These are phyloP conservation scores for Candida palmyrensis DNA, from an alignment of 805 yeast genomes.

Conservation along the genomic window DNA sequence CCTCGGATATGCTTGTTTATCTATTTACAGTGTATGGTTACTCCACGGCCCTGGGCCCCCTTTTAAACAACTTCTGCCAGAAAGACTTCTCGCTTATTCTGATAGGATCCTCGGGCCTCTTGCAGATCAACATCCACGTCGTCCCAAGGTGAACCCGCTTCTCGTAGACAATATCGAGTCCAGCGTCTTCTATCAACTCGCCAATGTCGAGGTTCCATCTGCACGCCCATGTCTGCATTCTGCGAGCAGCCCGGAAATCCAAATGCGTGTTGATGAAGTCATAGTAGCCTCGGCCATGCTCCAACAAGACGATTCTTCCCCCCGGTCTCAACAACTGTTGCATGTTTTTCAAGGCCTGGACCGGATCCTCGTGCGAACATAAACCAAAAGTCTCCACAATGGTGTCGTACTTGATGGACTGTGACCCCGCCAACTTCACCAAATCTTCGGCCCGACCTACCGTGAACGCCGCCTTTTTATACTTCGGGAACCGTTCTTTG, in stretches of 20 bases:
- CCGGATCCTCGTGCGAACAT: constrained; percentile 95
- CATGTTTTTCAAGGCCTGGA: constrained; percentile 73
- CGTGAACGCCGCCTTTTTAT: constrained; percentile 74
- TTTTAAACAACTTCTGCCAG: constrained; percentile 36
- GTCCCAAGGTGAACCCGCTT: constrained; percentile 86
- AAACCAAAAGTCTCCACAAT: constrained; percentile 91
- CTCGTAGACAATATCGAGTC: constrained; percentile 76
- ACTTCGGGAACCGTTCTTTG: constrained; percentile 59
- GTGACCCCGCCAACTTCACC: constrained; percentile 45
- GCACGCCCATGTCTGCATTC: constrained; percentile 93
- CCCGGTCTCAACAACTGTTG: constrained; percentile 71
- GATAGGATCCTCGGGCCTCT: constrained; percentile 63
- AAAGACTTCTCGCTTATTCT: constrained; percentile 38
- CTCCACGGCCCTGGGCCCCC: constrained; percentile 2
- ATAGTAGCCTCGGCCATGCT: constrained; percentile 87
- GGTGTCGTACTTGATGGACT: constrained; percentile 72
- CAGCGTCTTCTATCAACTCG: constrained; percentile 76
- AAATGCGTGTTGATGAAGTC: constrained; percentile 72
- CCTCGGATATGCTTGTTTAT: constrained; percentile 5
- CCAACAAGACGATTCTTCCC: constrained; percentile 81
- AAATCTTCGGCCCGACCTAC: constrained; percentile 87
- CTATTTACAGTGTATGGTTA: constrained; percentile 14
- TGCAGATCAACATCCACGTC: constrained; percentile 80
- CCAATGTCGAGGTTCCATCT: constrained; percentile 96
- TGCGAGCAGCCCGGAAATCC: constrained; percentile 76